Evolutionary conservation across 2,329 filamentous ascomycete genomes (phyloP), one percentile per base, ranked within the genome.

Genomic region (Nemania diffusa): DNA sequence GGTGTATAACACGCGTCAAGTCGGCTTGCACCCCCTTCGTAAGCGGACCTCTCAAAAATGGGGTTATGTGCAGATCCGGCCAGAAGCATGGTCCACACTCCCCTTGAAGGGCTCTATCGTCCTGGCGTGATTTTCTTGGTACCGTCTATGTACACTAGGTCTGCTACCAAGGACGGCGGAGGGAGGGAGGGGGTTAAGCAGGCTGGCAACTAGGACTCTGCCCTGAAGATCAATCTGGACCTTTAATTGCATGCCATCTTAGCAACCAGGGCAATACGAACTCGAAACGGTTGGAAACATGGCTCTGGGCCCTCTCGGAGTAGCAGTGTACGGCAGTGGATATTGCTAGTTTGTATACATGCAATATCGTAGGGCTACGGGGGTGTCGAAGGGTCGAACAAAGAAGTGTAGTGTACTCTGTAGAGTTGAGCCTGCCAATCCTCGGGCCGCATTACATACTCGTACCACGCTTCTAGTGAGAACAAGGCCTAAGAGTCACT

Each of bases 11-110:
- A 55, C 61, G 40, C 56, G 32, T 67, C 64, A 37, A 69, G 57
- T 67, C 57, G 59, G 67, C 64, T 67, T 67, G 46, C 64, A 52
- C 52, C 64, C 64, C 65, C 60, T 67, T 58, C 34, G 37, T 50
- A 62, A 64, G 56, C 52, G 57, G 37, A 32, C 60, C 52, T 60
- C 62, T 58, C 29, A 57, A 53, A 34, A 61, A 55, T 40, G 57
- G 62, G 56, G 57, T 65, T 44, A 13, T 40, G 20, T 61, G 63
- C 61, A 67, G 56, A 64, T 63, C 56, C 48, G 34, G 60, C 42
- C 59, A 52, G 46, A 46, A 57, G 22, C 15, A 62, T 62, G 61
- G 22, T 44, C 67, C 64, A 61, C 67, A 61, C 44, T 64, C 27
- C 44, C 44, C 53, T 52, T 51, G 48, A 59, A 48, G 32, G 34